These are phyloP conservation scores for Cunninghamia lanceolata DNA, from an alignment of 75 land plant species.

Conservation along the genomic window DNA sequence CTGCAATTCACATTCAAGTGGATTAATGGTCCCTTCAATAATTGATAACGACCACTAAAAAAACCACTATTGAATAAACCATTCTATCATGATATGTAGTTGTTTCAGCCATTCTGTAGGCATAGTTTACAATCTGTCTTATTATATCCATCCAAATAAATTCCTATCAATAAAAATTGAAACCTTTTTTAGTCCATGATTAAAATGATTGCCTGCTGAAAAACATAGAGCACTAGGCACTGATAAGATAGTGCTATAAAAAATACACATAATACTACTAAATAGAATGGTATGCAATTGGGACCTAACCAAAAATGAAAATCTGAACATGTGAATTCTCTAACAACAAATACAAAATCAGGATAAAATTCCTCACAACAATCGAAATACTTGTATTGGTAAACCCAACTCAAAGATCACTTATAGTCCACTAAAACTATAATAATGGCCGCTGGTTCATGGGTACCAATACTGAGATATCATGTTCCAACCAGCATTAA, in stretches of 20 bases:
- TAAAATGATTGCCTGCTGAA: background rate
- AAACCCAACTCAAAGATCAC: background rate
- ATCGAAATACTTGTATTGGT: background rate
- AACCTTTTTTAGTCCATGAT: conserved; percentile 21
- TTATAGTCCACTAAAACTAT: background rate
- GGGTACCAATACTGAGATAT: background rate
- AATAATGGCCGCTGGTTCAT: background rate
- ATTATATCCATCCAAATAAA: background rate
- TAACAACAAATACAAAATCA: background rate
- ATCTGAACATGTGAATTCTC: background rate
- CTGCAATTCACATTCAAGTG: background rate
- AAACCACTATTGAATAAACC: background rate
- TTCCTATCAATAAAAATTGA: background rate
- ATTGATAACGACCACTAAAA: background rate
- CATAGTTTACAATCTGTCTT: background rate
- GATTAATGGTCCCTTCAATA: background rate
- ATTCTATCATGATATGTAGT: background rate
- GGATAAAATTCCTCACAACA: background rate
- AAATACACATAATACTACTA: background rate
- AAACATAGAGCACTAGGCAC: background rate
- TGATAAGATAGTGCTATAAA: background rate
- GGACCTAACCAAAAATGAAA: background rate
- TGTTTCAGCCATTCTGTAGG: background rate
- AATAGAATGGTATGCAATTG: background rate
- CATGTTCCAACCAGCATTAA: background rate